Evolutionary conservation across 1,284 basidiomycete species (phyloP), one percentile per base, ranked within the genome.

Genomic region (Pyrrhoderma noxium): DNA sequence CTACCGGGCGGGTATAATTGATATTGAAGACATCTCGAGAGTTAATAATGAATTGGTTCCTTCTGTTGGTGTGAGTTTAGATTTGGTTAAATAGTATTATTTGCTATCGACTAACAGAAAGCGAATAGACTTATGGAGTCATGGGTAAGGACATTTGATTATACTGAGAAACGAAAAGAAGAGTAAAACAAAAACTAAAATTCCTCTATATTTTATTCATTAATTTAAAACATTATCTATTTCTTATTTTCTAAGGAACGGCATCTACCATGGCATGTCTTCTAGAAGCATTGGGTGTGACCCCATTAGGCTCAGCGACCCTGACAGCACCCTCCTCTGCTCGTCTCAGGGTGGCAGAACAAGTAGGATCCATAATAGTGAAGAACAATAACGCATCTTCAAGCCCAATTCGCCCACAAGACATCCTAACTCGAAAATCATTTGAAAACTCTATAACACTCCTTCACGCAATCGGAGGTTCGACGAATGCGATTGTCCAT

Each of bases 361-460:
- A 58, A 8, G 58, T 60, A 0, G 66, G 66, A 1, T 44, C 45
- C n/a, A 27, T 52, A 18, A 49, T 52, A n/a, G 50, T 49, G 11
- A 50, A 57, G 43, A 49, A 65, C 1, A 61, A 61, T 1, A 55
- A 55, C 11, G 43, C 47, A 8, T 44, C 50, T 19, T 54, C 54
- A 0, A 47, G 57, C 16, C 54, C 50, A 5, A 21, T 52, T n/a
- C 62, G 63, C 34, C 70, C 70, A 3, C 59, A 62, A 48, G 64
- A 70, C 52, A 64, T 73, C 31, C 61, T 73, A 48, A 67, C 64
- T 1, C 62, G 63, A 27, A 54, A 67, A 41, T 64, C 62, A 2
- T 72, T 73, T 45, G 67, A 70, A 52, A 73, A 73, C 52, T 70
- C 69, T 40, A 69, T 72, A 51, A 64, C 64, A 3, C 60, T 71